Evolutionary conservation across 345 rosid genomes (phyloP).

Genomic region (Corchorus capsularis): DNA sequence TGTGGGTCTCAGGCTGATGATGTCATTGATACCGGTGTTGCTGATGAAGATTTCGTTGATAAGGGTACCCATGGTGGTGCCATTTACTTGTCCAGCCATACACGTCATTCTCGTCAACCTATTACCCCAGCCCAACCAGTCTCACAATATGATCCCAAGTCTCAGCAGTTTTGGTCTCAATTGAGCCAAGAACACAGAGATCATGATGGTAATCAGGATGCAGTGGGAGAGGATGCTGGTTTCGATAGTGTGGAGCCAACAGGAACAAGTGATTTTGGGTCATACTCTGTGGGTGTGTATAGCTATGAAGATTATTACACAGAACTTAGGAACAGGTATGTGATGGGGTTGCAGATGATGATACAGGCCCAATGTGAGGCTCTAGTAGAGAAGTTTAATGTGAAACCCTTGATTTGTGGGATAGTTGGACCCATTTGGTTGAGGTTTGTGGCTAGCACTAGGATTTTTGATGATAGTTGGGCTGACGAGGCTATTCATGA

Average conservation of each 20-base stretch:
- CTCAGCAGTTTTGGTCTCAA: conserved; percentile 49
- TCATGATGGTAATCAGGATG: not conserved
- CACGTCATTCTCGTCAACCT: conserved; percentile 33
- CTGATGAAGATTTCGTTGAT: conserved; percentile 56
- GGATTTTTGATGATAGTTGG: conserved; percentile 57
- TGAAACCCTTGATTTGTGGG: conserved; percentile 64
- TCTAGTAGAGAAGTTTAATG: conserved; percentile 57
- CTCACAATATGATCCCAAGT: conserved; percentile 23
- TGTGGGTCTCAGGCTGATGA: conserved; percentile 51
- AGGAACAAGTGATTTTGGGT: conserved; percentile 56
- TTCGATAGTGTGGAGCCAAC: conserved; percentile 39
- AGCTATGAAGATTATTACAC: conserved; percentile 56
- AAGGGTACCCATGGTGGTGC: conserved; percentile 47
- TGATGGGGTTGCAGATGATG: conserved; percentile 67
- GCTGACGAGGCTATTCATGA: conserved; percentile 54
- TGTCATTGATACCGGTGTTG: conserved; percentile 58
- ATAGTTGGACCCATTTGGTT: conserved; percentile 58
- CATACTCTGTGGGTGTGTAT: conserved; percentile 23
- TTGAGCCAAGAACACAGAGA: conserved; percentile 24
- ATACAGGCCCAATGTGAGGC: conserved; percentile 74
- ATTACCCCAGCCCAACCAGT: conserved; percentile 25
- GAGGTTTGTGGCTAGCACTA: conserved; percentile 49
- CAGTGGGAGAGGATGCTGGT: conserved; percentile 24
- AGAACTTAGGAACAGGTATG: conserved; percentile 71
- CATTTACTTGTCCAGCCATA: conserved; percentile 38